Base-by-base conservation (phyloP, 2,329 filamentous ascomycete species). In the Talaromyces sp. region DNA sequence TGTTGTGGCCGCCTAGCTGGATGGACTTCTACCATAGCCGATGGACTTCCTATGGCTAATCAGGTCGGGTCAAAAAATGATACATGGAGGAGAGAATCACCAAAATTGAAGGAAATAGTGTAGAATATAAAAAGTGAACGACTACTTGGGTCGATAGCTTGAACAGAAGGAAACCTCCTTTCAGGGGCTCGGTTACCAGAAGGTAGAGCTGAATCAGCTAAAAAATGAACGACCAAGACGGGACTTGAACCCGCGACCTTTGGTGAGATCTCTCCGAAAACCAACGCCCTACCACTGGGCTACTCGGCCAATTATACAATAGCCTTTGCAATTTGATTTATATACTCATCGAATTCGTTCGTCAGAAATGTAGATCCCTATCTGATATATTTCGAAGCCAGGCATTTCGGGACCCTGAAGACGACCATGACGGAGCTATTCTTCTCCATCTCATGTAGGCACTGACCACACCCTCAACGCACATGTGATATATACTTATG, bases 181-280 rank as follows among this genome's bases (percentile, higher is more conserved):
- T 31, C 7, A 31, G 6, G 27, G 27, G 27, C 3, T 31, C 27
- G 7, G 3, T 31, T 31, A 31, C 27, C 27, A 31, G 7, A 43
- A 43, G 22, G 22, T 22, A 22, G 2, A 22, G 22, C 22, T 22
- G 22, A 22, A 22, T 22, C 22, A 47, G 11, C 2, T 22, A 47
- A 24, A 47, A 60, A 60, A 33, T 16, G 35, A 48, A 33, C 58
- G 58, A 60, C 58, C 58, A 37, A 16, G 41, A 16, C 37, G 45
- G 41, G 58, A 60, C 45, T 60, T 41, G 58, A 60, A 60, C 11
- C 41, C 45, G 37, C 58, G 33, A 47, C 45, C 58, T 60, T 37
- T 60, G 41, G 58, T 50, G 45, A 60, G 39, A 6, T 33, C 52
- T 37, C n/a, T 27, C 58, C 58, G 58, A 50, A 60, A 60, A 60